Evolutionary conservation across 2,329 filamentous ascomycete species (phyloP).

Genomic region (Penicillium sp.): DNA sequence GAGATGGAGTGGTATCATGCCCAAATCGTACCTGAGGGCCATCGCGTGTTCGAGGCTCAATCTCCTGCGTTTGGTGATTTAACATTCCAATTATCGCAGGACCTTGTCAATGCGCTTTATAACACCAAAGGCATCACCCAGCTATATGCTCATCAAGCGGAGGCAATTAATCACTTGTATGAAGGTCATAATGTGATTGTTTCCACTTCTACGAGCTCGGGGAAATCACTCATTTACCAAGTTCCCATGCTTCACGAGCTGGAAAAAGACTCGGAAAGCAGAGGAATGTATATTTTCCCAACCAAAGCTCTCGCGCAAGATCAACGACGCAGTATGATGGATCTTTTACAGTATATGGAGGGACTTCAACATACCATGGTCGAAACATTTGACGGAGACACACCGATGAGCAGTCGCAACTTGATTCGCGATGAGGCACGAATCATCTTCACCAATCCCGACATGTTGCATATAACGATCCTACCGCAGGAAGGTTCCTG

Average conservation of each 20-base stretch:
- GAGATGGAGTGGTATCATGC: constrained; percentile 82
- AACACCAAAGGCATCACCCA: constrained; percentile 84
- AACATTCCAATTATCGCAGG: constrained; percentile 82
- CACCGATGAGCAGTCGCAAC: constrained; percentile 76
- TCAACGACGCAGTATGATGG: constrained; percentile 83
- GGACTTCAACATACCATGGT: constrained; percentile 74
- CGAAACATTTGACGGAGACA: constrained; percentile 96
- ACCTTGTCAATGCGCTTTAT: constrained; percentile 92
- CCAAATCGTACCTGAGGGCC: constrained; percentile 91
- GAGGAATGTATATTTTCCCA: constrained; percentile 97
- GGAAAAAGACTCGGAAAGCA: constrained; percentile 71
- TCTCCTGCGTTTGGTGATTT: constrained; percentile 79
- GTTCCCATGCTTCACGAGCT: constrained; percentile 86
- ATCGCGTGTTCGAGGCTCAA: constrained; percentile 86
- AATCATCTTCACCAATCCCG: constrained; percentile 96
- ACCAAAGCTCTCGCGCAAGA: constrained; percentile 97
- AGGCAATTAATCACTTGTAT: constrained; percentile 86
- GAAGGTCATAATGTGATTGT: constrained; percentile 86
- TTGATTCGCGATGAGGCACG: constrained; percentile 81
- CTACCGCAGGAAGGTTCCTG: constrained; percentile 88
- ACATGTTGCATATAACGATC: constrained; percentile 95
- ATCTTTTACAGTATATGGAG: constrained; percentile 78
- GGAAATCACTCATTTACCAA: constrained; percentile 98
- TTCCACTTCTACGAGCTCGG: constrained; percentile 91
- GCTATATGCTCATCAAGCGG: constrained; percentile 88